Conservation (phyloP, 768 basidiomycete genomes). For the Macrolepiota albuminosa region DNA sequence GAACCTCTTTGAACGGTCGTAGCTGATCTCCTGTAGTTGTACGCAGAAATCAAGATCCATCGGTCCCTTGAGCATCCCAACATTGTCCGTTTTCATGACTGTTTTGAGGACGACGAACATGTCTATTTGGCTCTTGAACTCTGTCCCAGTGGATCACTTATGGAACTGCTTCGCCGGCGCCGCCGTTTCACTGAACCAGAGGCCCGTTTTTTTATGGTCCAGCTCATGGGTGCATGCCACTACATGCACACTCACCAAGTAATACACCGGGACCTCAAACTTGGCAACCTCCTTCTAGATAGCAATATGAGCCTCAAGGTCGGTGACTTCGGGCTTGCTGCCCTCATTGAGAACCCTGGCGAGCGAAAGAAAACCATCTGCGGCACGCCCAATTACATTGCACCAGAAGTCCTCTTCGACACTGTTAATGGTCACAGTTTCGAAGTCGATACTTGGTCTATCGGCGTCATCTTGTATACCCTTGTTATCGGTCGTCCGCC, state of each 20-base stretch:
- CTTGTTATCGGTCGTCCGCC: conserved; percentile 93
- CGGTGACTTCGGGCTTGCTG: conserved; percentile 96
- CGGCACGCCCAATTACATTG: conserved; percentile 98
- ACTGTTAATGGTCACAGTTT: conserved; percentile 96
- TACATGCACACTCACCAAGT: conserved; percentile 98
- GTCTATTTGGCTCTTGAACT: conserved; percentile 98
- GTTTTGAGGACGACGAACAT: conserved; percentile 92
- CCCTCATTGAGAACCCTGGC: conserved; percentile 92
- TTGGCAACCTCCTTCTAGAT: conserved; percentile 94
- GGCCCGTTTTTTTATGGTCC: conserved; percentile 87
- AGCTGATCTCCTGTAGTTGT: conserved; percentile 52
- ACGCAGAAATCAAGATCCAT: conserved; percentile 98
- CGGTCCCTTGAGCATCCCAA: conserved; percentile 87
- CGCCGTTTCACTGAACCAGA: conserved; percentile 90
- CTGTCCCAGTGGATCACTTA: conserved; percentile 83
- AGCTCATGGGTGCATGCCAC: conserved; percentile 92
- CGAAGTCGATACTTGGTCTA: conserved; percentile 97
- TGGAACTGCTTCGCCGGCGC: conserved; percentile 87
- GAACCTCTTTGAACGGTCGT: too few relatives aligned
- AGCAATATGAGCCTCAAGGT: conserved; percentile 92
- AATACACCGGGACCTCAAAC: conserved; percentile 96
- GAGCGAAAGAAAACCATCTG: conserved; percentile 99
- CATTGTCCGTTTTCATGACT: conserved; percentile 87
- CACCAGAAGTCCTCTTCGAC: conserved; percentile 95
- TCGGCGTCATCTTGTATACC: conserved; percentile 96